Conservation (phyloP, 2,329 filamentous ascomycete genomes). For the Sporothrix brasiliensis region DNA sequence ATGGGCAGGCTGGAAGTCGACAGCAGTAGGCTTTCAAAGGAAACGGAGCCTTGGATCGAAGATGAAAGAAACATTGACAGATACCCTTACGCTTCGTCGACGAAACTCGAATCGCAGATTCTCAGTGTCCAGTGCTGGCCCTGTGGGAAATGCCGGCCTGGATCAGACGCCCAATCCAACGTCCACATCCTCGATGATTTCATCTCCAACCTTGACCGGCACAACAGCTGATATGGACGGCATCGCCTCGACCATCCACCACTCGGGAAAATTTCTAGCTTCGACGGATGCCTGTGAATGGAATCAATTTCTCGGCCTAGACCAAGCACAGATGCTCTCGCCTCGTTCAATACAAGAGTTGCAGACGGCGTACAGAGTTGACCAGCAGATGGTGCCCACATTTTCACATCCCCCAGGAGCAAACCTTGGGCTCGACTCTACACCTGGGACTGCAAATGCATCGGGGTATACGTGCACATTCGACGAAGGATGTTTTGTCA, state of each 20-base stretch:
- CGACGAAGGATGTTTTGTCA: conserved; percentile 8
- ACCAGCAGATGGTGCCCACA: neutral
- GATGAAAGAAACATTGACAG: conserved; percentile 36
- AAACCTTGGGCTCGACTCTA: too few relatives aligned
- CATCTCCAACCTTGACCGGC: neutral
- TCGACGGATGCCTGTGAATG: conserved; percentile 14
- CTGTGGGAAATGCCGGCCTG: neutral
- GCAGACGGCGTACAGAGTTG: neutral
- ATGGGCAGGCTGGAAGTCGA: conserved; percentile 39
- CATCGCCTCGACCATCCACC: neutral
- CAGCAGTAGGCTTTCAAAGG: conserved; percentile 33
- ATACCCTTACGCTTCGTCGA: conserved; percentile 31
- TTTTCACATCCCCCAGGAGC: conserved; percentile 1
- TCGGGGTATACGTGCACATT: conserved; percentile 14
- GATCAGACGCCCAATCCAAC: neutral
- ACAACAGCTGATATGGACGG: neutral
- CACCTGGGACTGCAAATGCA: neutral
- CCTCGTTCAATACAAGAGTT: conserved; percentile 7
- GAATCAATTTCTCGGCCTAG: conserved; percentile 15
- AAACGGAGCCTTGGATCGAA: conserved; percentile 40
- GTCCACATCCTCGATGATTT: neutral
- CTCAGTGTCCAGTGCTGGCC: neutral
- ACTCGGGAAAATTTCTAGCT: neutral
- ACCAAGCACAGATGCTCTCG: neutral
- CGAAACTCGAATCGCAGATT: conserved; percentile 26